These are phyloP conservation scores for Oropetium thomaeum DNA, from an alignment of 176 grass and related monocot species.

Conservation along the genomic window DNA sequence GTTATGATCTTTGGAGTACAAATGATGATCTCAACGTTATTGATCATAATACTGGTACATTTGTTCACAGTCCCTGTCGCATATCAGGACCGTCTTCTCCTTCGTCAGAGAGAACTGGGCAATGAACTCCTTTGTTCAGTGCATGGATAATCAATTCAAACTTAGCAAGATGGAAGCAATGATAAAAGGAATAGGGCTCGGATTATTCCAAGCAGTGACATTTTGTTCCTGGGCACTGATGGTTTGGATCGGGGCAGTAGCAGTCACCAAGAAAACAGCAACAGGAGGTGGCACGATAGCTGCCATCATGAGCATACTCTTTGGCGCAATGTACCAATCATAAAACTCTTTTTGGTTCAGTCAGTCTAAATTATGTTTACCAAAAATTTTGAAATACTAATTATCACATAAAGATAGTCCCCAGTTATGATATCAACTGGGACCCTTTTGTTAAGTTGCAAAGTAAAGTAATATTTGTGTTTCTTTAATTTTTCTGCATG, in stretches of 20 bases:
- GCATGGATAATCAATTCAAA: slow-evolving; percentile 46
- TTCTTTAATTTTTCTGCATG: background rate
- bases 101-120: slow-evolving; percentile 57
- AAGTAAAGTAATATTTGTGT: background rate
- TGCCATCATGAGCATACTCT: slow-evolving; percentile 64
- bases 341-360: background rate
- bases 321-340: slow-evolving; percentile 51
- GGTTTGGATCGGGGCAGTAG: slow-evolving; percentile 53
- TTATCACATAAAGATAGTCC: background rate
- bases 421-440: background rate
- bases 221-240: slow-evolving; percentile 65
- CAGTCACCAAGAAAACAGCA: slow-evolving; percentile 33
- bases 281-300: slow-evolving; percentile 53
- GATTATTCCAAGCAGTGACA: slow-evolving; percentile 49
- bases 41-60: background rate
- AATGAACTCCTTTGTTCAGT: slow-evolving; percentile 41
- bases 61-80: slow-evolving; percentile 44
- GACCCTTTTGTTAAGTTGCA: too few species aligned
- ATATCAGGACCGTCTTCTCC: slow-evolving; percentile 65
- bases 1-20: background rate
- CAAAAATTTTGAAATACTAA: slow-evolving; percentile 5
- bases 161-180: slow-evolving; percentile 56
- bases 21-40: background rate
- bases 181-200: slow-evolving; percentile 58
- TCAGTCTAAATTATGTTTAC: background rate